These are phyloP conservation scores for Immersiporthe knoxdaviesiana DNA, from an alignment of 2,329 filamentous ascomycete species.

Conservation along the genomic window DNA sequence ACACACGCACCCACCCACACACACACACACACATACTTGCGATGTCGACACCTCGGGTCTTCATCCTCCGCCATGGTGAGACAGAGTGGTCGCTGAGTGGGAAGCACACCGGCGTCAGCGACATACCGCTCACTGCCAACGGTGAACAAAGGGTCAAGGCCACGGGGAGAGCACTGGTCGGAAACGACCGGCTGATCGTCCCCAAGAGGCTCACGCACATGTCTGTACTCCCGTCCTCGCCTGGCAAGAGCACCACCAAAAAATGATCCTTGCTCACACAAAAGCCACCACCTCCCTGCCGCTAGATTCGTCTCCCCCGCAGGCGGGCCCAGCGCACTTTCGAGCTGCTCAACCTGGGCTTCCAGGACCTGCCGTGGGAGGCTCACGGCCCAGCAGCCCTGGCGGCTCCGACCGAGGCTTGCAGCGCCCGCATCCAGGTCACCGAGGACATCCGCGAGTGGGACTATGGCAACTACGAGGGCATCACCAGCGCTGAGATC, in stretches of 20 bases:
- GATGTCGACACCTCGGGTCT: conserved; percentile 68
- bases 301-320: conserved; percentile 79
- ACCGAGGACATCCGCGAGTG: conserved; percentile 79
- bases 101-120: conserved; percentile 81
- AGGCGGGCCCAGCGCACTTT: conserved; percentile 86
- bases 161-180: conserved; percentile 83
- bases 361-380: conserved; percentile 74
- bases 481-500: conserved; percentile 74
- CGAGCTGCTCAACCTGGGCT: conserved; percentile 79
- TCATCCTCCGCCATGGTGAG: conserved; percentile 87
- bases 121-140: conserved; percentile 81
- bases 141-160: conserved; percentile 76
- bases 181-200: conserved; percentile 81
- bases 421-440: conserved; percentile 65
- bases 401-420: conserved; percentile 47
- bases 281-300: neutral
- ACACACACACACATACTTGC: neutral
- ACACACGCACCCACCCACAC: neutral
- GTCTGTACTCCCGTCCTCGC: conserved; percentile 55
- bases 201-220: conserved; percentile 81
- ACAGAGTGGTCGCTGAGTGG: conserved; percentile 94
- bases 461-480: conserved; percentile 89
- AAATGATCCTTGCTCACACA: conserved; percentile 3
- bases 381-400: conserved; percentile 44
- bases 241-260: neutral